Conservation (phyloP, 2,329 filamentous ascomycete genomes). For the Fusarium bulbicola region DNA sequence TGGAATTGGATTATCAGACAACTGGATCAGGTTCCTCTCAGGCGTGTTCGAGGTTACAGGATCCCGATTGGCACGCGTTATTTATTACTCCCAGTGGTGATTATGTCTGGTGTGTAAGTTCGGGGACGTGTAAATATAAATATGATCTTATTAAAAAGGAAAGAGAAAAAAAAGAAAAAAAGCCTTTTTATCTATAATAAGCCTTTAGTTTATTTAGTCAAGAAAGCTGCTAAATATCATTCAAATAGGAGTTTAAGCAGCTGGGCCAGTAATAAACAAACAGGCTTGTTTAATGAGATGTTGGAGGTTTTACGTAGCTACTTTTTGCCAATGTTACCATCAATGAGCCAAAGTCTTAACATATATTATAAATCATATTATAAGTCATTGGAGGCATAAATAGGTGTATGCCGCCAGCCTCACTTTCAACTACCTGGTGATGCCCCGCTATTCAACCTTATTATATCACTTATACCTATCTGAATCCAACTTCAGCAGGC, state of each 20-base stretch:
- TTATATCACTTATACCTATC: no score
- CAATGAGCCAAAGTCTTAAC: accelerated
- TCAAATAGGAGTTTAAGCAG: no score
- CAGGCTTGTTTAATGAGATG: no score
- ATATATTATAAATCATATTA: no score
- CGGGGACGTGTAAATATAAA: no score
- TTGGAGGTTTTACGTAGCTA: no score
- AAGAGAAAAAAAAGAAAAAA: no score
- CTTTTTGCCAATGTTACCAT: accelerated
- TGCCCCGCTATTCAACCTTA: not conserved
- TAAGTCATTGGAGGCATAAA: not conserved
- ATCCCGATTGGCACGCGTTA: not conserved
- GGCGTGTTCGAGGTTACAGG: not conserved
- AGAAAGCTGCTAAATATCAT: no score
- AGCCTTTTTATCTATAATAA: no score
- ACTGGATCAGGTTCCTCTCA: not conserved
- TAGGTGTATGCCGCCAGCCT: not conserved
- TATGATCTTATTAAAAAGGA: no score
- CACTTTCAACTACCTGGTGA: not conserved
- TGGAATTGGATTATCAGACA: not conserved
- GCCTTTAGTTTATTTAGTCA: no score
- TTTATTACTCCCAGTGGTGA: not conserved
- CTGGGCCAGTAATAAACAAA: no score
- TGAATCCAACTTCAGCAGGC: not conserved
- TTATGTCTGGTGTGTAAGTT: not conserved